Evolutionary conservation across 2,329 filamentous ascomycete genomes (phyloP).

Genomic region (Teratosphaeria epicoccoides): DNA sequence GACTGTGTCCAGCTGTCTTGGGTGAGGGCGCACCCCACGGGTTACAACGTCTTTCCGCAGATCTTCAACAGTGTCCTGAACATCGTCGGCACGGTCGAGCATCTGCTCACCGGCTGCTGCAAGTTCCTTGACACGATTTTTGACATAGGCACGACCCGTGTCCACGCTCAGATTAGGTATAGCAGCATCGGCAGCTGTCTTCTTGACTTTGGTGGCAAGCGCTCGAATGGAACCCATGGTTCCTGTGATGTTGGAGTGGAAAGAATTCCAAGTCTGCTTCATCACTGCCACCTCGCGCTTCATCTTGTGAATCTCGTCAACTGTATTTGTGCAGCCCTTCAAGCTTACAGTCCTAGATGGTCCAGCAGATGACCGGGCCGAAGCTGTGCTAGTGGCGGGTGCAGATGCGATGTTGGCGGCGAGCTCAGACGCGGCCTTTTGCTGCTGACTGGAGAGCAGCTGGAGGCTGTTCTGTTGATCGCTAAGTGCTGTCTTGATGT

Average conservation of each 20-base stretch:
- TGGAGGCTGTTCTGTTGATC: conserved; percentile 75
- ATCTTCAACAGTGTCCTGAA: conserved; percentile 96
- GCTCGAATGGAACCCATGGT: conserved; percentile 75
- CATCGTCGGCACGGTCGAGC: conserved; percentile 83
- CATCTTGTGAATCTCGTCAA: conserved; percentile 69
- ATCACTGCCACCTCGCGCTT: conserved; percentile 83
- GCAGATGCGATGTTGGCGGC: conserved; percentile 50
- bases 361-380: conserved; percentile 11
- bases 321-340: conserved; percentile 46
- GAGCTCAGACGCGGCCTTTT: conserved; percentile 81
- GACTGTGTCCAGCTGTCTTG: conserved; percentile 78
- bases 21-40: conserved; percentile 81
- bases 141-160: conserved; percentile 76
- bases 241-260: conserved; percentile 75
- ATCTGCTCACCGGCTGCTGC: conserved; percentile 81
- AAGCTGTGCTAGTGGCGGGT: conserved; percentile 25
- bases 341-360: conserved; percentile 5
- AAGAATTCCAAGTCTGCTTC: conserved; percentile 84
- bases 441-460: conserved; percentile 78
- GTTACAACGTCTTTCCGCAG: conserved; percentile 92
- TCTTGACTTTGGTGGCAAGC: conserved; percentile 75
- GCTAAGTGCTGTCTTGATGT: conserved; percentile 71
- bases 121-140: conserved; percentile 74
- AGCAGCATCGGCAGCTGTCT: conserved; percentile 57
- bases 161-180: conserved; percentile 65